A percentile compares a stretch with the other conserved stretches of the same genome.
These are phyloP conservation scores for Bolboschoenus planiculmis DNA, from an alignment of 176 grass and related monocot species.

Conservation along the genomic window DNA sequence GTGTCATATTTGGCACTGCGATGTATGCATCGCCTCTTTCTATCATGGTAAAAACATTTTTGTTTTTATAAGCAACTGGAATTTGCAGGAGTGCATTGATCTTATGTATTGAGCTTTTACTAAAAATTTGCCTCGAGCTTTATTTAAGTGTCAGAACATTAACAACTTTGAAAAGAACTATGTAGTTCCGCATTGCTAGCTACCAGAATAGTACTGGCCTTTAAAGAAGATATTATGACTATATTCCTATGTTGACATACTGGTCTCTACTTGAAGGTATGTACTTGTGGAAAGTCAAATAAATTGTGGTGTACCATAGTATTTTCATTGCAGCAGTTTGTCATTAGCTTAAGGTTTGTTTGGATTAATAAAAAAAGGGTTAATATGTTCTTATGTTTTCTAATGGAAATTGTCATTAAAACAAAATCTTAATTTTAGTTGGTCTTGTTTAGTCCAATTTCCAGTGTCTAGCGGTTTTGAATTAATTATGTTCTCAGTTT, in stretches of 20 bases:
- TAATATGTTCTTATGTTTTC: neutral
- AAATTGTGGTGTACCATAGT: neutral
- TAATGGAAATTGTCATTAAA: neutral
- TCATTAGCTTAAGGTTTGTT: neutral
- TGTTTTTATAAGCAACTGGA: neutral
- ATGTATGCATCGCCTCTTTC: constrained; percentile 60
- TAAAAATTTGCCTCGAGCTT: neutral
- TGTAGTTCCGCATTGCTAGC: neutral
- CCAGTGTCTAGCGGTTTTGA: neutral
- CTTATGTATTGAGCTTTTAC: neutral
- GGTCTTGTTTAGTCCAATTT: neutral
- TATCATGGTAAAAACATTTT: constrained; percentile 53
- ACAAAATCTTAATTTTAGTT: neutral
- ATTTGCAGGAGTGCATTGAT: neutral
- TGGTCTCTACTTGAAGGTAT: neutral
- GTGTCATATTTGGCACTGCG: constrained; percentile 42
- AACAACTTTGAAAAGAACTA: neutral
- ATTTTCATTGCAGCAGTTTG: neutral
- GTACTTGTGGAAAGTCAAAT: neutral
- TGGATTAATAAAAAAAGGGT: neutral
- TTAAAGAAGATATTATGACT: constrained; percentile 3
- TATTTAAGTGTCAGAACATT: neutral
- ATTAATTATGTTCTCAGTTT: neutral
- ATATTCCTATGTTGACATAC: neutral
- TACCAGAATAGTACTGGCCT: neutral